Evolutionary conservation across 805 yeast species (phyloP).

Genomic region (Nakazawaea holstii): DNA sequence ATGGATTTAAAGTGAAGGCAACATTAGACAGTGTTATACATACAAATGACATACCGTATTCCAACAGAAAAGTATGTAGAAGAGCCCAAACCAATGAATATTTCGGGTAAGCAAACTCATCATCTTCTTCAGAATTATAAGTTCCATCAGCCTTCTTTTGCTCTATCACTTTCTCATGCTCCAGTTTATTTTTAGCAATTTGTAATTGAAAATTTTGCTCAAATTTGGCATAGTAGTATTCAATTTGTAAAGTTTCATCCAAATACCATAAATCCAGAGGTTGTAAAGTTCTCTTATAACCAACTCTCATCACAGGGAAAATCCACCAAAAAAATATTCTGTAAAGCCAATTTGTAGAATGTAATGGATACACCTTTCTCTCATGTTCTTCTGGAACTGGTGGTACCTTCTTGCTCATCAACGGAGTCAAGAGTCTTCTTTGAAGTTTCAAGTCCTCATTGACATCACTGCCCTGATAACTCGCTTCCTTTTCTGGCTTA

Average conservation of each 20-base stretch:
- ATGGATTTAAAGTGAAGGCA: slow-evolving; percentile 54
- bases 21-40: slow-evolving; percentile 43
- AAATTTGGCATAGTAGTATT: slow-evolving; percentile 31
- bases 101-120: slow-evolving; percentile 34
- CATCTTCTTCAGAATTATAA: slow-evolving; percentile 28
- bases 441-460: slow-evolving; percentile 14
- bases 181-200: slow-evolving; percentile 17
- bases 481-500: not conserved
- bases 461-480: not conserved
- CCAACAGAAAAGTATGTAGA: slow-evolving; percentile 38
- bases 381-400: slow-evolving; percentile 48
- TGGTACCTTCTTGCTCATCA: slow-evolving; percentile 37
- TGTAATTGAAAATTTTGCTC: slow-evolving; percentile 25
- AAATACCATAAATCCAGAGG: slow-evolving; percentile 57
- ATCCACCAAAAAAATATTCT: slow-evolving; percentile 62
- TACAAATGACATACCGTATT: slow-evolving; percentile 33
- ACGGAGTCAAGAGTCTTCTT: slow-evolving; percentile 27
- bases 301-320: slow-evolving; percentile 53
- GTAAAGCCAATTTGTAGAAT: slow-evolving; percentile 32
- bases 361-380: slow-evolving; percentile 39
- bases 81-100: slow-evolving; percentile 34
- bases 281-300: slow-evolving; percentile 66
- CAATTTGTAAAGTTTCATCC: slow-evolving; percentile 36
- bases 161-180: slow-evolving; percentile 25
- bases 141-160: slow-evolving; percentile 26